Base-by-base conservation (phyloP, 805 yeast genomes). In the Candida schatavii region DNA sequence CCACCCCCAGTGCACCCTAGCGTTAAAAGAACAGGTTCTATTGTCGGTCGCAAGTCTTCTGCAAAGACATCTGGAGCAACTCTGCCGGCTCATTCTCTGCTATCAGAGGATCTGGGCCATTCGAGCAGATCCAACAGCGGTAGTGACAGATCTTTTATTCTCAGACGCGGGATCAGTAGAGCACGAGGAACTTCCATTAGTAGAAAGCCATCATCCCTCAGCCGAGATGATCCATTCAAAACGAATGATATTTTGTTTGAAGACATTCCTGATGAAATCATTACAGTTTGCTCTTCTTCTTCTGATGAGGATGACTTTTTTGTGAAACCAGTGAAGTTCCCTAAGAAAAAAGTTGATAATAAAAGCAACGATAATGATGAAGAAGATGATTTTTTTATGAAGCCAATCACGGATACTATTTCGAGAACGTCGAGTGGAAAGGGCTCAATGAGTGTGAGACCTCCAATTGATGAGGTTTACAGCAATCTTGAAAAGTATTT, bases 401-500 rank as follows among this genome's bases (percentile, higher is more conserved):
- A 49, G 34, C 57, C 55, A 6, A 31, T 46, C 4, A 13, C 40
- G 13, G 37, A 32, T 21, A 11, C 14, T 19, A 17, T 10, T 10
- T 30, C 27, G 28, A 33, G 35, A 30, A 35, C 17, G 5, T 29
- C 20, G 15, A n/a, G 14, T 19, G 27, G n/a, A 19, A 35, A 40
- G 44, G 35, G 43, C 13, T 42, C 42, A 4, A 63, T 68, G 88
- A 81, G 84, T 5, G 83, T 93, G 13, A 80, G 99, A 58, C 99
- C 99, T 2, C 89, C 98, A 0, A 85, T 96, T 1, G 98, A 91
- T 55, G 95, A 87, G 32, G 84, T 93, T 23, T 93, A 90, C 58
- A 88, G 88, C 42, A 90, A 93, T 53, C 75, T 93, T 47, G 99
- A 93, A 51, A 78, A 79, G 55, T 93, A 86, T 59, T 93, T 93